Conservation (phyloP, 2,329 filamentous ascomycete species). For the Phialemoniopsis sp. region DNA sequence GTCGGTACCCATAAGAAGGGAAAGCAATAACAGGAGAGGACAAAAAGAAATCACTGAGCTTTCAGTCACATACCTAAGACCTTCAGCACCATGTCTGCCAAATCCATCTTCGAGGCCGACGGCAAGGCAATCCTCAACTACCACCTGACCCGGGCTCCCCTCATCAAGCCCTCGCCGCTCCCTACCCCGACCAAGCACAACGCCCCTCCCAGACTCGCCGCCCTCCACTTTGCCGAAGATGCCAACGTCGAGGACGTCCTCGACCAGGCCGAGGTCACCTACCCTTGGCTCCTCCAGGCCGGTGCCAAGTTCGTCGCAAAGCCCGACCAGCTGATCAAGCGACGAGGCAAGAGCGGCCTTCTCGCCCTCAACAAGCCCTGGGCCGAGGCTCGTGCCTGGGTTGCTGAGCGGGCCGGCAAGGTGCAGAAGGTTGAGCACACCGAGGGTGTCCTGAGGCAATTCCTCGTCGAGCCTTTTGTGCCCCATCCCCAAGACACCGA, state of each 20-base stretch:
- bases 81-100: constrained; percentile 72
- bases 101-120: constrained; percentile 97
- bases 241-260: constrained; percentile 78
- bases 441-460: constrained; percentile 83
- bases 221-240: constrained; percentile 89
- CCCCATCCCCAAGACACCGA: constrained; percentile 93
- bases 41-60: constrained; percentile 1
- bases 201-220: constrained; percentile 83
- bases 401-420: constrained; percentile 89
- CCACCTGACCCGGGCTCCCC: constrained; percentile 94
- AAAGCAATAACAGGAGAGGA: too few species aligned
- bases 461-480: constrained; percentile 97
- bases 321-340: constrained; percentile 99
- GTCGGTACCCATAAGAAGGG: too few species aligned
- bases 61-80: constrained; percentile 10
- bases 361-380: constrained; percentile 96
- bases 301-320: constrained; percentile 96
- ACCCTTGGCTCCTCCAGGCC: constrained; percentile 85
- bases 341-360: constrained; percentile 97
- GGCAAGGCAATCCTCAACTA: constrained; percentile 99
- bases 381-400: constrained; percentile 90
- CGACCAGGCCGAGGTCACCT: constrained; percentile 92
- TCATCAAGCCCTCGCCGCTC: constrained; percentile 97
- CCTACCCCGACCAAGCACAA: constrained; percentile 84
- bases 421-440: constrained; percentile 89